Evolutionary conservation across 441 rosid species (phyloP), one percentile per base, ranked within the genome.

Genomic region (Gossypium lobatum): DNA sequence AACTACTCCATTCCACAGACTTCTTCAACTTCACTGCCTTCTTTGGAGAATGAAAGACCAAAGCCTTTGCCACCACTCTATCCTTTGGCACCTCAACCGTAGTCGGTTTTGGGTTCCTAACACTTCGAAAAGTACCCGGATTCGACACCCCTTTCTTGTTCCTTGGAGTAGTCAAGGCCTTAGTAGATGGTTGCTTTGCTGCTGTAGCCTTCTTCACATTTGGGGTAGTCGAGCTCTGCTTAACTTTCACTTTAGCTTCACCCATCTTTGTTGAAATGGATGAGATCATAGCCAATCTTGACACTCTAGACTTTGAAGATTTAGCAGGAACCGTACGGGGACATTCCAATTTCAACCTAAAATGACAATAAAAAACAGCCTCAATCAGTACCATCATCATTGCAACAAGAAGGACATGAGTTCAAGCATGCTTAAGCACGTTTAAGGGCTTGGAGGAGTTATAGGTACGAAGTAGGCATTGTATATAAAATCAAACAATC

Each of bases 301-400:
- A 80, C 0, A 86, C 58, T 9, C 96, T 86, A 50, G 96, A 79
- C 78, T 85, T 89, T 0, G 91, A 91, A 28, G 89, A 75, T 79
- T 95, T 95, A 11, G 93, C 87, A 52, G 98, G 99, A 79, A 87
- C 99, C 0, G 99, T 89, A 21, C 74, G 86, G 0, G 99, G 97
- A 25, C 97, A 93, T 80, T 89, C 92, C 72, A 53, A 62, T 6
- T 65, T 85, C 11, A 80, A 57, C 75, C 91, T 88, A 77, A 48
- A 71, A 80, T 67, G n/a, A n/a, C 14, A 75, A 77, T 58, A 0
- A 39, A 25, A 25, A n/a, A 17, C 14, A 9, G 9, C 8, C 37
- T 31, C 8, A 31, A 31, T 31, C 7, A 6, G 6, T 39, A 17
- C 72, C 60, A 77, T 9, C 21, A 31, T 74, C 60, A 77, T 10